phyloP scores from a whole-genome alignment of 345 rosid species.

The Dipteronia dyeriana region DNA sequence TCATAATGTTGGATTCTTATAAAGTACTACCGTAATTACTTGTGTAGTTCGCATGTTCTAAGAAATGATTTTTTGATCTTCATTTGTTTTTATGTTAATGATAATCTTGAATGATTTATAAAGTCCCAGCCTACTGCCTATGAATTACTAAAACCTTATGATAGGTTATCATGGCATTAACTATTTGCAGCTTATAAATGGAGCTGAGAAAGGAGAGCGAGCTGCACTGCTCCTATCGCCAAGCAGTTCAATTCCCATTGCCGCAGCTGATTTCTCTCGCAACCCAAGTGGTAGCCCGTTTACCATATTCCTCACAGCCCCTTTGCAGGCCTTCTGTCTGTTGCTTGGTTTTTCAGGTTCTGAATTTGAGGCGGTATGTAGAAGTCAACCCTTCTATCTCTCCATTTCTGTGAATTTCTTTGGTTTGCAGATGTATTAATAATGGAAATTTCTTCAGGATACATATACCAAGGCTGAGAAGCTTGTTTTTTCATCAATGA shows the following conservation, averaged over 20 bases:
- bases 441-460: constrained; percentile 46
- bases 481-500: constrained; percentile 64
- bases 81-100: not conserved
- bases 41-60: not conserved
- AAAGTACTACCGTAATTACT: not conserved
- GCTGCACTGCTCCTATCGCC: constrained; percentile 93
- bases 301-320: constrained; percentile 84
- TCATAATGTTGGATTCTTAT: not conserved
- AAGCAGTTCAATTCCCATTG: constrained; percentile 49
- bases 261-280: constrained; percentile 57
- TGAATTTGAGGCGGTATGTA: constrained; percentile 73
- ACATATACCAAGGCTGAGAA: constrained; percentile 61
- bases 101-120: constrained; percentile 6
- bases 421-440: constrained; percentile 17
- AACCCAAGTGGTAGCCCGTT: constrained; percentile 74
- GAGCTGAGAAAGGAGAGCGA: constrained; percentile 94
- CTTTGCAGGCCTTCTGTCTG: constrained; percentile 85
- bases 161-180: constrained; percentile 8
- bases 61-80: not conserved
- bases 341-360: constrained; percentile 70
- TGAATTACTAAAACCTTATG: not conserved
- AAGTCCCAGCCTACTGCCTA: not conserved
- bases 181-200: constrained; percentile 57
- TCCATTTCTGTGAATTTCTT: constrained; percentile 18
- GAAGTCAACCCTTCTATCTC: constrained; percentile 17